phyloP scores from a whole-genome alignment of 768 basidiomycete genomes.

The Clitopilus passeckerianus region DNA sequence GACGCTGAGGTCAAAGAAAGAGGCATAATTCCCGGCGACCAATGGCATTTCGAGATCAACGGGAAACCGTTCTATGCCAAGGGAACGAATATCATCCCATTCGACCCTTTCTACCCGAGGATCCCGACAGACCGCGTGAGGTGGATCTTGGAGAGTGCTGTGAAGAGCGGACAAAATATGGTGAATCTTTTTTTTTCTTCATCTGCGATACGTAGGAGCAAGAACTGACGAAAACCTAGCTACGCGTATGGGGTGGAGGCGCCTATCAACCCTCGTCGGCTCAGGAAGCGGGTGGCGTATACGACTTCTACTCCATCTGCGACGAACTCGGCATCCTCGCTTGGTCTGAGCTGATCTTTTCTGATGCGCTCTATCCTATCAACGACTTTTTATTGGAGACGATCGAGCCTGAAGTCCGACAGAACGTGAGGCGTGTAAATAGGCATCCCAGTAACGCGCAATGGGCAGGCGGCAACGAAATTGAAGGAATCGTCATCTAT shows the following conservation, averaged over 20 bases:
- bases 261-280: slow-evolving; percentile 42
- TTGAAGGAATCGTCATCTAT: slow-evolving; percentile 44
- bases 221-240: slow-evolving; percentile 20
- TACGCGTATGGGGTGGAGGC: slow-evolving; percentile 62
- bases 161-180: slow-evolving; percentile 55
- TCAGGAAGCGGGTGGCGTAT: slow-evolving; percentile 36
- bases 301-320: slow-evolving; percentile 53
- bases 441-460: slow-evolving; percentile 53
- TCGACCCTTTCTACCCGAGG: slow-evolving; percentile 55
- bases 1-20: slow-evolving; percentile 35
- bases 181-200: slow-evolving; percentile 17
- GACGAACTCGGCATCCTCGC: slow-evolving; percentile 58
- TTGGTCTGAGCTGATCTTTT: slow-evolving; percentile 61
- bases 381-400: slow-evolving; percentile 49
- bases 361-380: slow-evolving; percentile 50
- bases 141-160: slow-evolving; percentile 54
- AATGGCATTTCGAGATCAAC: slow-evolving; percentile 59
- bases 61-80: slow-evolving; percentile 50
- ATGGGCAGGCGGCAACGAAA: slow-evolving; percentile 61
- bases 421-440: slow-evolving; percentile 55
- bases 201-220: background rate
- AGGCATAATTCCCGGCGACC: slow-evolving; percentile 54
- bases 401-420: slow-evolving; percentile 49
- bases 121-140: slow-evolving; percentile 43
- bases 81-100: slow-evolving; percentile 57